These are phyloP conservation scores for Neonectria neomacrospora DNA, from an alignment of 2,329 filamentous ascomycete species.

Conservation along the genomic window DNA sequence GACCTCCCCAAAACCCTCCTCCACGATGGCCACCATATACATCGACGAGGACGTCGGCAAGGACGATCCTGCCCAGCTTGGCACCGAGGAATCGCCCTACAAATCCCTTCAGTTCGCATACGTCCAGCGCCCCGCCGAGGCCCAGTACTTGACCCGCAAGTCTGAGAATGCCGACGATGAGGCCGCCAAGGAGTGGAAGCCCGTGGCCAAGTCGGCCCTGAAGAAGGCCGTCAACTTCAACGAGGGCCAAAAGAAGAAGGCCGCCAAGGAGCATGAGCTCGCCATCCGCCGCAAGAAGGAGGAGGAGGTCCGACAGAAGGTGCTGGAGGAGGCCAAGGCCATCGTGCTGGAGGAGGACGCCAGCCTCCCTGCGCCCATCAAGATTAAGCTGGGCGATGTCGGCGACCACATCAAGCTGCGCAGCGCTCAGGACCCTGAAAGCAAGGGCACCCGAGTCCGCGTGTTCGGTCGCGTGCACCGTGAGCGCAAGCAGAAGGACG, in stretches of 20 bases:
- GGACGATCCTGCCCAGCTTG: constrained; percentile 74
- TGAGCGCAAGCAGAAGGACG: constrained; percentile 81
- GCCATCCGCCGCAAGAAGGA: constrained; percentile 35
- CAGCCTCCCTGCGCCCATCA: constrained; percentile 77
- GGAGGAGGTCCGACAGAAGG: constrained; percentile 34
- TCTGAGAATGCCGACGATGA: constrained; percentile 67
- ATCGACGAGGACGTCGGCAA: constrained; percentile 81
- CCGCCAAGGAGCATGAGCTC: constrained; percentile 43
- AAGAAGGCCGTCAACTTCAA: constrained; percentile 44
- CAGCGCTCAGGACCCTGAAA: constrained; percentile 46
- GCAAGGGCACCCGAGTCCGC: constrained; percentile 67
- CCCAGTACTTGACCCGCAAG: constrained; percentile 53
- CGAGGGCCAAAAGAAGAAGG: constrained; percentile 45
- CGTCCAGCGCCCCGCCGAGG: constrained; percentile 56
- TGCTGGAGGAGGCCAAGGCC: constrained; percentile 45
- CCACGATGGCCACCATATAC: constrained; percentile 50
- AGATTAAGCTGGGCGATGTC: constrained; percentile 74
- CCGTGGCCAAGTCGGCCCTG: constrained; percentile 43
- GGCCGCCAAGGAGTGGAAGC: constrained; percentile 44
- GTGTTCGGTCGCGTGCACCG: constrained; percentile 87
- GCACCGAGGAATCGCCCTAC: constrained; percentile 79
- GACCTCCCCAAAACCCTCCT: not conserved
- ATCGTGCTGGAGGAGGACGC: constrained; percentile 66
- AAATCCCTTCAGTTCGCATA: constrained; percentile 84
- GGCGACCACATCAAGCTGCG: constrained; percentile 46